A percentile compares a stretch with the other conserved stretches of the same genome.
phyloP scores from a whole-genome alignment of 73 alveolate species.

The Paramecium bursaria region DNA sequence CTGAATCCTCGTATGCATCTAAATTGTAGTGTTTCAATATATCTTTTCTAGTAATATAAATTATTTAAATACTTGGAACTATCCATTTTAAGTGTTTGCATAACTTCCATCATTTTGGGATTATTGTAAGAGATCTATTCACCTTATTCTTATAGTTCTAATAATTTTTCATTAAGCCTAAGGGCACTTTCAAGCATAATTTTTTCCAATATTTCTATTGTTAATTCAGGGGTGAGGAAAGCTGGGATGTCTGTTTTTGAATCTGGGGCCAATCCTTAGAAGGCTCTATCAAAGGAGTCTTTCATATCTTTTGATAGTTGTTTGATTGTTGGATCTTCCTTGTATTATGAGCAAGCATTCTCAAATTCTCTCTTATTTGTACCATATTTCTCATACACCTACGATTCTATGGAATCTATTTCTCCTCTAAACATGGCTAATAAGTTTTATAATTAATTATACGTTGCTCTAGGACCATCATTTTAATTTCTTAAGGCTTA shows the following conservation, averaged over 20 bases:
- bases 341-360: constrained; percentile 17
- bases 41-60: neutral
- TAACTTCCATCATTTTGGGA: constrained; percentile 58
- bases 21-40: constrained; percentile 22
- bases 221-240: constrained; percentile 35
- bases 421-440: constrained; percentile 61
- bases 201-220: constrained; percentile 36
- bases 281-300: constrained; percentile 48
- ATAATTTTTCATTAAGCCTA: constrained; percentile 43
- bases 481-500: constrained; percentile 53
- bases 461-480: constrained; percentile 61
- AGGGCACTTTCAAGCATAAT: constrained; percentile 57
- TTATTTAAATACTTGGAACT: constrained; percentile 20
- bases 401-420: constrained; percentile 35
- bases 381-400: neutral
- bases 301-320: constrained; percentile 18
- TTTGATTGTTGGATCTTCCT: constrained; percentile 22
- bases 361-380: neutral
- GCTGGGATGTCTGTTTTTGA: constrained; percentile 44
- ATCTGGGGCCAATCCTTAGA: constrained; percentile 28
- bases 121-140: constrained; percentile 26
- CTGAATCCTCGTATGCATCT: constrained; percentile 52
- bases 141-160: constrained; percentile 48
- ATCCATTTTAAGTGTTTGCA: constrained; percentile 48
- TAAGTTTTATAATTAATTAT: neutral